Base-by-base conservation (phyloP, 805 yeast genomes). In the Kodamaea jinghongensis region DNA sequence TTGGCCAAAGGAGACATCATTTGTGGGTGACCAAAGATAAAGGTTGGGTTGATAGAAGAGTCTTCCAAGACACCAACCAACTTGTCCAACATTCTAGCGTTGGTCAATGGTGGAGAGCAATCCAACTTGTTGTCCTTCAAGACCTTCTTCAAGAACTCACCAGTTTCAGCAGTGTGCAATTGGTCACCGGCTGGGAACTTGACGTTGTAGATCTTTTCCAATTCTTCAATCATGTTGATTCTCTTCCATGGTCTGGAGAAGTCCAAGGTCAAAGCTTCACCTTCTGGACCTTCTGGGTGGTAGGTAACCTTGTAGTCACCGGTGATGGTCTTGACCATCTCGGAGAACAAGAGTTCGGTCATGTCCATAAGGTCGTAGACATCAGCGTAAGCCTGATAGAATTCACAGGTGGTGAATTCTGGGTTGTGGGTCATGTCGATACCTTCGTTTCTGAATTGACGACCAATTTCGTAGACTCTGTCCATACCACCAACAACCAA, bases 1-100 rank as follows among this genome's bases (percentile, higher is more conserved):
- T 91, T 91, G 62, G 99, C 99, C 69, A 91, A 78, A 51, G 99
- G 99, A 43, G 98, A 91, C 99, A 91, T 91, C 95, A 91, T 88
- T 74, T 91, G 97, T 44, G 99, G 99, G 68, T 91, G 99, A 55
- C 99, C 99, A 59, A 88, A 90, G 67, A 91, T 86, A 69, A 91
- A 91, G 34, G 98, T 93, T 55, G 99, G 99, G 76, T 87, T 93
- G 69, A 91, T 86, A 63, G 95, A 87, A 38, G 80, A 75, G 59
- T 90, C 97, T 75, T 91, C 99, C 65, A 84, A 79, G 65, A 88
- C 97, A 61, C 99, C 98, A 55, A 91, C 96, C 49, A 91, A 81
- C 76, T 87, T 90, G 76, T 93, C 99, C 64, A 93, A 81, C 97
- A 91, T 91, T 74, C 99, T 86, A 41, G 99, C 96, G 70, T 91